Evolutionary conservation across 495 filamentous ascomycete genomes (phyloP), one percentile per base, ranked within the genome.

Genomic region (Aspergillus homomorphus): DNA sequence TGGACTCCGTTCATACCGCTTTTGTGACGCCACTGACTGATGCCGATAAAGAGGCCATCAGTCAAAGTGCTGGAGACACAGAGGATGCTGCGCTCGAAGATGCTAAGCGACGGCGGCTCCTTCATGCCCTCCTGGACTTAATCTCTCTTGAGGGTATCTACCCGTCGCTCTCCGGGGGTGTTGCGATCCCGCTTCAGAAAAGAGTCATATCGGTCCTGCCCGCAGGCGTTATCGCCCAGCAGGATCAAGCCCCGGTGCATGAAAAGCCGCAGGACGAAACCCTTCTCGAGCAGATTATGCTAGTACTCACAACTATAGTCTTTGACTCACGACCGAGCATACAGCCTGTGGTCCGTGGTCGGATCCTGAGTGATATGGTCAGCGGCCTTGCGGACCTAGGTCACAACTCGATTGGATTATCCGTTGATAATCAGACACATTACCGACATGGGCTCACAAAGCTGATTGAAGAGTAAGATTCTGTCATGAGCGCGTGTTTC

Each of bases 81-180:
- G 70, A 70, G 43, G 69, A 76, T 66, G 26, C 62, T 1, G 63
- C 60, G 38, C 58, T 74, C 24, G 73, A 78, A 62, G 74, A 78
- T 67, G 74, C 75, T 18, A 77, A 69, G 62, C 70, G 72, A 19
- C 77, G 78, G 23, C 75, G 80, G 21, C 65, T 73, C n/a, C 58
- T 82, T 1, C 73, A 77, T 69, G 76, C 76, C 7, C 68, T 84
- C 16, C 68, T 84, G 15, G 82, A 84, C 54, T 61, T 84, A 44
- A 72, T 83, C 24, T 79, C 80, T 0, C 59, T 84, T 1, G 82
- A 84, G 61, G 82, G 82, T 10, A 77, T 84, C 30, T 83, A 84
- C 54, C 82, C 82, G 15, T 82, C 75, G 0, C 68, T 84, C 3
- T 82, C 81, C 10, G 60, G 69, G 15, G 80, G 82, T 20, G 79